Evolutionary conservation across 2,329 filamentous ascomycete genomes (phyloP).

Genomic region (Venturia effusa): DNA sequence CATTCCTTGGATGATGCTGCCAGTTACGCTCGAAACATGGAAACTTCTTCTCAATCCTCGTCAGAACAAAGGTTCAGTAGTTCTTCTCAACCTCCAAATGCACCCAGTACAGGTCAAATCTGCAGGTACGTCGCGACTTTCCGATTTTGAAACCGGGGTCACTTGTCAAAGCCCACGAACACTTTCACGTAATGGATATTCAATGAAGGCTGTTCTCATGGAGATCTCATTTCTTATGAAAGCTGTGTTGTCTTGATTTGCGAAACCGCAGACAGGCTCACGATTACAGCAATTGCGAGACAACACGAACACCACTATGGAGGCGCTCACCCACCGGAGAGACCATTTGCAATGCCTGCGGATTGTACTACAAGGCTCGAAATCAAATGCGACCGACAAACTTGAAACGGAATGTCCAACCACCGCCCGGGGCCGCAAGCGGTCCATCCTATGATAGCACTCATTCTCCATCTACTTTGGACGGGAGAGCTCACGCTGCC

Average conservation of each 20-base stretch:
- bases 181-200: not conserved
- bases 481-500: not conserved
- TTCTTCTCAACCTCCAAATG: constrained; percentile 19
- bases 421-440: constrained; percentile 8
- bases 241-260: not conserved
- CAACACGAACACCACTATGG: constrained; percentile 90
- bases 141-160: not conserved
- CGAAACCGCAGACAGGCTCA: not conserved
- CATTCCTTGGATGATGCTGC: constrained; percentile 30
- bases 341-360: constrained; percentile 96
- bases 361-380: constrained; percentile 84
- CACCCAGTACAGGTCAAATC: constrained; percentile 48
- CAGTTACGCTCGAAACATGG: constrained; percentile 15
- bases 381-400: constrained; percentile 87
- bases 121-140: constrained; percentile 51
- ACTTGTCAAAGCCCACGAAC: not conserved
- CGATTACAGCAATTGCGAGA: constrained; percentile 72
- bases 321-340: constrained; percentile 83
- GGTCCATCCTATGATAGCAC: not conserved
- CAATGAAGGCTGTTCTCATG: not conserved
- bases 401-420: constrained; percentile 61
- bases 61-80: constrained; percentile 14
- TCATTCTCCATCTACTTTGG: not conserved
- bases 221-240: not conserved
- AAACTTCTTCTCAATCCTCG: constrained; percentile 1